These are phyloP conservation scores for Pythium myriotylum DNA, from an alignment of 352 stramenopile species.

Conservation along the genomic window DNA sequence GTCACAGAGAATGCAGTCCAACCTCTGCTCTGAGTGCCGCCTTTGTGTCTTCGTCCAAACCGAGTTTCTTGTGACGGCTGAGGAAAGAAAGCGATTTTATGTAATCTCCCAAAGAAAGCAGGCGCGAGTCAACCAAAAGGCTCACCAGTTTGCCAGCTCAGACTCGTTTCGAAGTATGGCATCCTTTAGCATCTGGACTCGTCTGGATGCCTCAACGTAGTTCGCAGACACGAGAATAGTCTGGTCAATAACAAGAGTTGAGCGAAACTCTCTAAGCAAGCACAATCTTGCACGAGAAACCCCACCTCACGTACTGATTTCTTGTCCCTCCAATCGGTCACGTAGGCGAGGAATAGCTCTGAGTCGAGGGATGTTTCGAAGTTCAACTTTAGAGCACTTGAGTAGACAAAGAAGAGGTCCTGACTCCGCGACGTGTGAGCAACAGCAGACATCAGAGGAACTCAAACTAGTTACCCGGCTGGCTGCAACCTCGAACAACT, in stretches of 20 bases:
- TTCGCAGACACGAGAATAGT: too few relatives aligned
- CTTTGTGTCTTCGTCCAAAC: slow-evolving; percentile 1
- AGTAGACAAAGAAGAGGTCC: slow-evolving; percentile 61
- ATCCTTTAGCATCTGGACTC: too few relatives aligned
- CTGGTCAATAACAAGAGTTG: too few relatives aligned
- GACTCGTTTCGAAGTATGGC: too few relatives aligned
- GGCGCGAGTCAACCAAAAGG: too few relatives aligned
- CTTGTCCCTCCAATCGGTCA: slow-evolving; percentile 43
- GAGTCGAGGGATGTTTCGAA: slow-evolving; percentile 55
- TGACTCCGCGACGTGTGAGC: slow-evolving; percentile 17
- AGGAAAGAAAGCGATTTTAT: too few relatives aligned
- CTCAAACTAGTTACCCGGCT: slow-evolving; percentile 9
- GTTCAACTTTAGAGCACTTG: slow-evolving; percentile 59
- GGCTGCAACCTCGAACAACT: slow-evolving; percentile 59
- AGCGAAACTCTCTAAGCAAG: too few relatives aligned
- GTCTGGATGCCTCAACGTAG: too few relatives aligned
- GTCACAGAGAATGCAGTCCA: too few relatives aligned
- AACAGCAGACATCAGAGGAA: not conserved
- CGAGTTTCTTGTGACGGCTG: slow-evolving; percentile 5
- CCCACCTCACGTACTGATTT: slow-evolving; percentile 18
- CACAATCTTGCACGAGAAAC: too few relatives aligned
- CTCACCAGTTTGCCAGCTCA: too few relatives aligned
- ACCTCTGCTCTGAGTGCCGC: slow-evolving; percentile 2
- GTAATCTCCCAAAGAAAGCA: too few relatives aligned
- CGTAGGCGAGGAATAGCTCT: slow-evolving; percentile 61